Evolutionary conservation across 2,329 filamentous ascomycete species (phyloP), one percentile per base, ranked within the genome.

Genomic region (Penicillium fuscoglaucum): DNA sequence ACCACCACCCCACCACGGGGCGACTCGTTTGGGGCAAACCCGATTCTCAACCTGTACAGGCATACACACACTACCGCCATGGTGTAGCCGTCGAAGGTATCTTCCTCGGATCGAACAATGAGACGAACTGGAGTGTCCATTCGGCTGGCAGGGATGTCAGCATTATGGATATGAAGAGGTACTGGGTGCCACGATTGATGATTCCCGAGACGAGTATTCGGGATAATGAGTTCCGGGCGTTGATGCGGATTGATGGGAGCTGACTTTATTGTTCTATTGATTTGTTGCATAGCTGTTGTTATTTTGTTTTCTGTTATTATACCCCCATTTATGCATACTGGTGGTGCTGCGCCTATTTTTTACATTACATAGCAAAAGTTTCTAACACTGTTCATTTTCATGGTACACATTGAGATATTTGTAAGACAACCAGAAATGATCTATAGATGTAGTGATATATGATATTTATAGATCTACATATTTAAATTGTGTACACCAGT

Each of bases 21-120:
- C 52, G 58, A 24, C 58, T 64, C 13, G 58, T 59, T 45, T 64
- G 58, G 62, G 60, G 62, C 4, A 48, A 49, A 8, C 46, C 31
- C 1, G 13, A 57, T 1, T 21, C 50, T 3, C 43, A 53, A 5
- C 41, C 47, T 1, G 35, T 64, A 3, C 55, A 61, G 29, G 55
- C 26, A 3, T 64, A 62, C 21, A 56, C 40, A 5, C 58, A 57
- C 15, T 58, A 57, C 21, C 13, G 28, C 3, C 31, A 24, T 6
- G 46, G 52, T 2, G 15, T 10, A 13, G 46, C 40, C 2, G 29
- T 43, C 1, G 26, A 50, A 1, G 55, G 55, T 0, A 21, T 64
- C 7, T 55, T 61, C 15, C 44, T 62, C 0, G 62, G 62, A 19
- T 57, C 62, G 9, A 39, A 55, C 2, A 58, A 57, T 2, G 33